These are phyloP conservation scores for Serendipita sp. DNA, from an alignment of 768 basidiomycete genomes.

Conservation along the genomic window DNA sequence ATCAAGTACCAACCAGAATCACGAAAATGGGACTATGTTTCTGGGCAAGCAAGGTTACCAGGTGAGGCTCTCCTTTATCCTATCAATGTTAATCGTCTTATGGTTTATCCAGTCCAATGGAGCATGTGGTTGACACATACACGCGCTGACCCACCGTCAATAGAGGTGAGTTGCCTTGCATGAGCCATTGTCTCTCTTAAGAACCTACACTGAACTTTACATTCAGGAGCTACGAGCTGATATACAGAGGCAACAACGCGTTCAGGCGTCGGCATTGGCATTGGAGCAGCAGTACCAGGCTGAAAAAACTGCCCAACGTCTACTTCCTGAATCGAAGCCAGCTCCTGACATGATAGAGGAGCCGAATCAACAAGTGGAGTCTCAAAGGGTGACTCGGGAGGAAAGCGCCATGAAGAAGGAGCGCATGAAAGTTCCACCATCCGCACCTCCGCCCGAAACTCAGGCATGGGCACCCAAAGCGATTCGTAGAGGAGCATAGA, in stretches of 20 bases:
- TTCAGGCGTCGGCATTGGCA: not conserved
- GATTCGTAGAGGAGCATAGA: not conserved
- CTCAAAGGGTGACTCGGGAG: too few species aligned
- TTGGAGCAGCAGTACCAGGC: not conserved
- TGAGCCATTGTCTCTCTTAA: not conserved
- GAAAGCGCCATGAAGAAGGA: not conserved
- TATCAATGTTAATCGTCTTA: not conserved
- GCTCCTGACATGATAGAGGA: not conserved
- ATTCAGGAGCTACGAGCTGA: not conserved
- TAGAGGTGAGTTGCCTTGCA: not conserved
- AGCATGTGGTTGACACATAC: conserved; percentile 1
- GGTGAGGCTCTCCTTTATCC: not conserved
- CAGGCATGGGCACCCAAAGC: not conserved
- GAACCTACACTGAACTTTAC: not conserved
- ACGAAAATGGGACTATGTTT: not conserved
- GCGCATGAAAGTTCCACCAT: not conserved
- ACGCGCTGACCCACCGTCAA: not conserved
- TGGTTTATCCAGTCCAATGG: not conserved
- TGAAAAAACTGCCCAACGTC: not conserved
- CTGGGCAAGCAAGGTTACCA: not conserved
- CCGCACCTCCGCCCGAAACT: not conserved
- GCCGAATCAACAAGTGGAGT: too few species aligned
- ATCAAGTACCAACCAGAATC: not conserved
- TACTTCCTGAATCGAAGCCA: not conserved
- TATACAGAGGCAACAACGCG: not conserved